These are phyloP conservation scores for Orbilia brochopaga DNA, from an alignment of 2,329 filamentous ascomycete species.

Conservation along the genomic window DNA sequence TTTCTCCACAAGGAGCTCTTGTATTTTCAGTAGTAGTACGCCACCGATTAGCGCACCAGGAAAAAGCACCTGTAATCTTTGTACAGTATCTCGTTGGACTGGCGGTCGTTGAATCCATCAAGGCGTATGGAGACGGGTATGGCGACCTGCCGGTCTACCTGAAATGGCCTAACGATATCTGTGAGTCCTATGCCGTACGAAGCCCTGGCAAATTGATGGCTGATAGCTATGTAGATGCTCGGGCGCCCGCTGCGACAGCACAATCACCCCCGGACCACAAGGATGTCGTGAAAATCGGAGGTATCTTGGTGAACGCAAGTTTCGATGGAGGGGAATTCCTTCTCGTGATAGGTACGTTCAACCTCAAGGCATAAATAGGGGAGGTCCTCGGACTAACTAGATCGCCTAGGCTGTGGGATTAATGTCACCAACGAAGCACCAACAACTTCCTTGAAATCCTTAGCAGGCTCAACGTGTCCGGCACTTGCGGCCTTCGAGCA, in stretches of 20 bases:
- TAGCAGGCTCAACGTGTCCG: slow-evolving; percentile 58
- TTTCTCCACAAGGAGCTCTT: slow-evolving; percentile 82
- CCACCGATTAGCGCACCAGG: slow-evolving; percentile 74
- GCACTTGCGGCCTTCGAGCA: slow-evolving; percentile 67
- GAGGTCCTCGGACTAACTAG: slow-evolving; percentile 41
- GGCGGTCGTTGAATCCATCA: slow-evolving; percentile 82
- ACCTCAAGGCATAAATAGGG: neutral
- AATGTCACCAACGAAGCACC: slow-evolving; percentile 84
- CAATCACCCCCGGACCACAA: slow-evolving; percentile 55
- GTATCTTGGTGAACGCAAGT: slow-evolving; percentile 86
- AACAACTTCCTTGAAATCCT: slow-evolving; percentile 80
- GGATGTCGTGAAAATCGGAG: slow-evolving; percentile 84
- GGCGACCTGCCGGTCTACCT: slow-evolving; percentile 77
- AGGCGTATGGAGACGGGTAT: slow-evolving; percentile 78
- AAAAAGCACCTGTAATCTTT: slow-evolving; percentile 83
- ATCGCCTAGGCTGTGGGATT: slow-evolving; percentile 65
- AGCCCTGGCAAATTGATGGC: neutral
- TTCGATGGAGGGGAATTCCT: slow-evolving; percentile 86
- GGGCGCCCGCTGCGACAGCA: neutral
- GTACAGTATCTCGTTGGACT: slow-evolving; percentile 91
- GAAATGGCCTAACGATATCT: slow-evolving; percentile 98
- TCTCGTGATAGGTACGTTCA: slow-evolving; percentile 66
- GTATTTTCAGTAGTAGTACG: slow-evolving; percentile 89
- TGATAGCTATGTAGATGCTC: neutral
- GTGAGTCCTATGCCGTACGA: slow-evolving; percentile 59